A percentile compares a stretch with the other conserved stretches of the same genome.
Evolutionary conservation across 1,284 basidiomycete species (phyloP).

Genomic region (Leccinum laetum): DNA sequence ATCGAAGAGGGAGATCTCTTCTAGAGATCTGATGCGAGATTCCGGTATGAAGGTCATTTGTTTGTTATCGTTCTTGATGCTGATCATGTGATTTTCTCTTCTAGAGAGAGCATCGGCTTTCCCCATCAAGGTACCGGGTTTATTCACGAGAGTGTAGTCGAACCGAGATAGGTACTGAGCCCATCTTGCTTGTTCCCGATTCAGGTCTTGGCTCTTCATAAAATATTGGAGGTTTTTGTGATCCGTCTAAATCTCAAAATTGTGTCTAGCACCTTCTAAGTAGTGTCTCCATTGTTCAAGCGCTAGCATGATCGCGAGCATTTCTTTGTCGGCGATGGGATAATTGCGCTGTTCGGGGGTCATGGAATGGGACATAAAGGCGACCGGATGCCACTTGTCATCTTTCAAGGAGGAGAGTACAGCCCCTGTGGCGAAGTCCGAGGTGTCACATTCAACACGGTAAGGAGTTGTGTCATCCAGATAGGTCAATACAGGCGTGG

Average conservation of each 20-base stretch:
- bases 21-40: rapidly evolving
- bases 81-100: no score
- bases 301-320: rapidly evolving
- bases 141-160: rapidly evolving
- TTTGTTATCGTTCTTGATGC: rapidly evolving
- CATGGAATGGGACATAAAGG: no score
- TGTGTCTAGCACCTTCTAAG: rapidly evolving
- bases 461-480: rapidly evolving
- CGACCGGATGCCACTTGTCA: no score
- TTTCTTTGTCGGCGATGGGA: no score
- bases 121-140: no score
- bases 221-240: no score
- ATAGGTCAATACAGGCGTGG: rapidly evolving
- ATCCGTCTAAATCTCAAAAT: no score
- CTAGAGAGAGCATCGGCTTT: no score
- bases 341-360: rapidly evolving
- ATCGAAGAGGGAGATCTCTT: rapidly evolving
- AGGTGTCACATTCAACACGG: rapidly evolving
- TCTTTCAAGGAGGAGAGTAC: rapidly evolving
- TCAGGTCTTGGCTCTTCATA: rapidly evolving
- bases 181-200: rapidly evolving
- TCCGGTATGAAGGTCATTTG: no score
- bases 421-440: rapidly evolving
- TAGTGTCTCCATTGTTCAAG: no score
- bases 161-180: rapidly evolving